A percentile compares a stretch with the other conserved stretches of the same genome.
Conservation (phyloP, 441 rosid genomes). For the Gossypium trilobum region DNA sequence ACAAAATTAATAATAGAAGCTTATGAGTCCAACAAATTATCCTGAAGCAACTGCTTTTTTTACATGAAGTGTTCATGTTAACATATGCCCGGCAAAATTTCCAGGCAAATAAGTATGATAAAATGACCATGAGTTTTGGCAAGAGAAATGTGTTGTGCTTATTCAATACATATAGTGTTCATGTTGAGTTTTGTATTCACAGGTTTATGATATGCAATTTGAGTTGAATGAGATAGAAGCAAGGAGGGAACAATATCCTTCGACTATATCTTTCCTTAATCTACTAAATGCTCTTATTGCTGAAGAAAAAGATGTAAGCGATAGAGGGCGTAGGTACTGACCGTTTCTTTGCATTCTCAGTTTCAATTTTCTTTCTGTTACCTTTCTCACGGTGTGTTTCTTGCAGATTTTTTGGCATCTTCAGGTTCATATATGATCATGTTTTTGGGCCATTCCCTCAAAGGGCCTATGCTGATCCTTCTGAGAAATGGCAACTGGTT, state of each 20-base stretch:
- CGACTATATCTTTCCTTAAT: conserved; percentile 85
- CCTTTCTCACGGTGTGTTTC: conserved; percentile 21
- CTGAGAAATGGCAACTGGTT: conserved; percentile 91
- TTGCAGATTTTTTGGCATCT: conserved; percentile 89
- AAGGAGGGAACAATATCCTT: conserved; percentile 85
- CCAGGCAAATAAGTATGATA: background rate
- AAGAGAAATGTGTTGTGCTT: background rate
- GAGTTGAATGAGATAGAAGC: conserved; percentile 98
- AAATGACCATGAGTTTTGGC: background rate
- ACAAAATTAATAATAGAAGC: background rate
- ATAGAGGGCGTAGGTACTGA: conserved; percentile 84
- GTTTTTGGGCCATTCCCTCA: conserved; percentile 95
- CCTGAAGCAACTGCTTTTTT: background rate
- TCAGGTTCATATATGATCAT: conserved; percentile 79
- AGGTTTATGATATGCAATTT: conserved; percentile 97
- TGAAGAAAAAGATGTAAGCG: conserved; percentile 75
- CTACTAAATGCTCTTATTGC: conserved; percentile 78
- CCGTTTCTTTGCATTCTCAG: conserved; percentile 16
- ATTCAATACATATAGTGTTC: background rate
- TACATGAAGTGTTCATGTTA: background rate
- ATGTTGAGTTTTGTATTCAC: conserved; percentile 13
- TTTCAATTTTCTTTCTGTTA: conserved; percentile 19
- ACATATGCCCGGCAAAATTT: background rate
- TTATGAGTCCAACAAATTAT: background rate
- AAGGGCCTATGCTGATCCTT: conserved; percentile 88